Base-by-base conservation (phyloP, 352 stramenopile genomes). In the Phytopythium mirpurense region DNA sequence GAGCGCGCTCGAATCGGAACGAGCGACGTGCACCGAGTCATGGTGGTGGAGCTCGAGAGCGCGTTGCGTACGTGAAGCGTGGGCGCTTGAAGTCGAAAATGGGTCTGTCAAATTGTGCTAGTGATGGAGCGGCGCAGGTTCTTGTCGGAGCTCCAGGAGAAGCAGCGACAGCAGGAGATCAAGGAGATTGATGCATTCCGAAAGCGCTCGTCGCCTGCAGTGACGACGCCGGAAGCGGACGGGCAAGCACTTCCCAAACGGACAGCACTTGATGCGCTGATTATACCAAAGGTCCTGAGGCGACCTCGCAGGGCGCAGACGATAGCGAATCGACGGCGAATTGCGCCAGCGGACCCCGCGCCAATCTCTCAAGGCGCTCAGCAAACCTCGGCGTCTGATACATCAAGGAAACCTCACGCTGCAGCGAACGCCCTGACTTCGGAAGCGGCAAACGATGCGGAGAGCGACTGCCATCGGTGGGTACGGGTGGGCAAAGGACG, bases 101-200 rank as follows among this genome's bases (percentile, higher is more conserved):
- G 8, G 42, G 23, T 24, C 14, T 50, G 36, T 15, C 11, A 9
- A 5, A 26, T 46, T 18, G 18, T 21, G 19, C 1, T 40, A 87
- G 76, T 76, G 8, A 27, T 65, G 9, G 69, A 87, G 34, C 67
- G 62, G 0, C 63, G 64, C 7, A 44, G 59, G 41, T 50, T 81
- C 2, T 51, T 82, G 5, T n/a, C 65, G 0, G 50, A 65, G 18
- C 43, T 84, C 10, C 32, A 64, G 0, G 44, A 64, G 27, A 54
- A 67, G 40, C 71, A 78, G 19, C 56, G 77, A 27, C 50, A 67
- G 45, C 59, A 74, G 8, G 67, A 72, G 44, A 65, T 86, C 19
- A 27, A 59, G 0, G 53, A 48, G 42, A 78, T 83, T n/a, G 42
- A 54, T 10, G 49, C 57, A 5, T 61, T 67, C 36, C 63, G 56